Evolutionary conservation across 331 rosid genomes (phyloP).

Genomic region (Malus hybrid): DNA sequence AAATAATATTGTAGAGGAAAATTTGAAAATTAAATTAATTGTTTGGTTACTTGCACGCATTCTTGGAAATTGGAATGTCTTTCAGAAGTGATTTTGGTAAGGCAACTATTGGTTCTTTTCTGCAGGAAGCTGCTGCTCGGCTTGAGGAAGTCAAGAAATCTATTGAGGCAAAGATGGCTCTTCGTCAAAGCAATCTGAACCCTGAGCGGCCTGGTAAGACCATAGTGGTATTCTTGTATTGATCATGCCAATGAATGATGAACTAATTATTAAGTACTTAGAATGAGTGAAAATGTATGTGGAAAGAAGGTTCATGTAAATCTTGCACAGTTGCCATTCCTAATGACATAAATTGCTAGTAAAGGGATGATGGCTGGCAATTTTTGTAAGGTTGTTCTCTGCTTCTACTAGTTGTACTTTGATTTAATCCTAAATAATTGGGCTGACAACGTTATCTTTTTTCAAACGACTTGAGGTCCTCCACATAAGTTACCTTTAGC

Average conservation of each 20-base stretch:
- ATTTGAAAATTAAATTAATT: not conserved
- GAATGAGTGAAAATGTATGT: not conserved
- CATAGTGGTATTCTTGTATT: not conserved
- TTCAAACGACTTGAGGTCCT: not conserved
- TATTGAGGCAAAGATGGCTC: constrained; percentile 73
- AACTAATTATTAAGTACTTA: not conserved
- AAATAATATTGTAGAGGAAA: not conserved
- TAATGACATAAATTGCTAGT: not conserved
- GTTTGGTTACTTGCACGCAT: not conserved
- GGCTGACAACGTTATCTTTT: not conserved
- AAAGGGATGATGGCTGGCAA: not conserved
- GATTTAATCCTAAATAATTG: not conserved
- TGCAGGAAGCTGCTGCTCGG: constrained; percentile 82
- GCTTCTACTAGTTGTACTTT: no score
- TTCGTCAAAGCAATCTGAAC: constrained; percentile 88
- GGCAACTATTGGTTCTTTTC: not conserved
- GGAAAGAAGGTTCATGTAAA: not conserved
- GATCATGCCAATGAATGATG: not conserved
- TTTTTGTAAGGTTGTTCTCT: not conserved
- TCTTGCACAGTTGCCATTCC: not conserved
- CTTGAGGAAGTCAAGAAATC: constrained; percentile 86
- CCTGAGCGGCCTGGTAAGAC: constrained; percentile 95
- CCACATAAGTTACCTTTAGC: not conserved
- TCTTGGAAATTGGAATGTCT: constrained; percentile 4
- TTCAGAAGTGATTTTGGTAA: constrained; percentile 5